These are phyloP conservation scores for Aspergillus avenaceus DNA, from an alignment of 495 filamentous ascomycete genomes.

Conservation along the genomic window DNA sequence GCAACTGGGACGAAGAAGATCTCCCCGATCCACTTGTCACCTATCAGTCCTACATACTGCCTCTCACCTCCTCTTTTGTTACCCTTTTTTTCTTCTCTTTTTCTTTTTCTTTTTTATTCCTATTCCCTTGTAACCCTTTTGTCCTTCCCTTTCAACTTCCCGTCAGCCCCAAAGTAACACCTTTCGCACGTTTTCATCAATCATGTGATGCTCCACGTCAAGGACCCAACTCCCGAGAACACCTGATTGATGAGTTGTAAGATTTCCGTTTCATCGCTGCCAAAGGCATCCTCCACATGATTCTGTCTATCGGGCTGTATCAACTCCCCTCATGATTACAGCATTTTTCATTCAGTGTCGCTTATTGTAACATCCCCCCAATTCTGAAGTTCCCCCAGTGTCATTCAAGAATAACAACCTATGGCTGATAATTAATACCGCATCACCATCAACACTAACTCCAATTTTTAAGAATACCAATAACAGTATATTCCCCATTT, in stretches of 20 bases:
- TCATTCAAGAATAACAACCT: too few species aligned
- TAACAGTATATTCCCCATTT: too few species aligned
- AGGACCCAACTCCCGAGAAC: conserved; percentile 9
- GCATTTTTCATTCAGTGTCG: too few species aligned
- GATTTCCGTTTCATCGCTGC: neutral
- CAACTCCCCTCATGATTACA: too few species aligned
- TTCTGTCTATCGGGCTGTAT: neutral
- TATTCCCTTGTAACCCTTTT: neutral
- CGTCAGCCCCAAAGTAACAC: conserved; percentile 14
- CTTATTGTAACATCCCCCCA: neutral
- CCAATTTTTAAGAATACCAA: too few species aligned
- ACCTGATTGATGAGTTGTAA: conserved; percentile 13
- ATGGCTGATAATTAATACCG: too few species aligned
- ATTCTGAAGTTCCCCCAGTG: neutral
- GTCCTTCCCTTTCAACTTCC: neutral
- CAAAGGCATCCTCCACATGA: neutral
- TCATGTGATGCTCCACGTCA: conserved; percentile 21
- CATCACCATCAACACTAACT: too few species aligned
- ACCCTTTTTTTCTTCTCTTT: neutral
- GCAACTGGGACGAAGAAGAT: conserved; percentile 13
- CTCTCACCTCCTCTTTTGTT: neutral
- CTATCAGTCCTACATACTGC: conserved; percentile 4
- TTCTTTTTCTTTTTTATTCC: neutral
- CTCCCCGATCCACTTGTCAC: conserved; percentile 12
- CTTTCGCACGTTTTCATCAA: conserved; percentile 15